Conservation (phyloP, 2,329 filamentous ascomycete species). For the Leptographium flavum region DNA sequence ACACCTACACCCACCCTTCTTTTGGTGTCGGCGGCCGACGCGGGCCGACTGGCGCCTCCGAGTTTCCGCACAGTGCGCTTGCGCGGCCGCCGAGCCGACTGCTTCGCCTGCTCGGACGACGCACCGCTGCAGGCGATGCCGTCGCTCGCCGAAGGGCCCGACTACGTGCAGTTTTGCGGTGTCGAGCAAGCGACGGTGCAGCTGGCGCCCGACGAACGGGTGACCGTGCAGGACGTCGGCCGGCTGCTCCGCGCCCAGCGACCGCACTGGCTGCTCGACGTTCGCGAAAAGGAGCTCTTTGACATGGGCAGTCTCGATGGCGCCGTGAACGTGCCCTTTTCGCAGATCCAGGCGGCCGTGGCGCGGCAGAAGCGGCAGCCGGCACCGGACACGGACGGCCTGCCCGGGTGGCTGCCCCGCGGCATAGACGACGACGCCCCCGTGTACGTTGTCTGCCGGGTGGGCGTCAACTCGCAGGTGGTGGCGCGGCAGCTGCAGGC, state of each 20-base stretch:
- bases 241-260: slow-evolving; percentile 2
- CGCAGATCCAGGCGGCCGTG: slow-evolving; percentile 19
- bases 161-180: slow-evolving; percentile 83
- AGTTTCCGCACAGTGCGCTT: slow-evolving; percentile 63
- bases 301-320: slow-evolving; percentile 63
- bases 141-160: slow-evolving; percentile 41
- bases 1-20: slow-evolving; percentile 21
- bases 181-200: slow-evolving; percentile 22
- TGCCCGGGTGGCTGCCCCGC: slow-evolving; percentile 22
- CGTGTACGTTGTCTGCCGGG: slow-evolving; percentile 58
- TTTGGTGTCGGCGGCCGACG: slow-evolving; percentile 32
- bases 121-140: slow-evolving; percentile 31
- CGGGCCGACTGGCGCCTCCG: slow-evolving; percentile 15
- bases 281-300: slow-evolving; percentile 73
- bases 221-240: slow-evolving; percentile 49
- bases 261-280: slow-evolving; percentile 57
- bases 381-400: slow-evolving; percentile 12
- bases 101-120: slow-evolving; percentile 58
- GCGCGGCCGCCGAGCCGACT: slow-evolving; percentile 52
- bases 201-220: slow-evolving; percentile 49
- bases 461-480: slow-evolving; percentile 68
- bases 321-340: slow-evolving; percentile 63
- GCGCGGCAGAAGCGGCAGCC: neutral
- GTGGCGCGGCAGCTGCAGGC: slow-evolving; percentile 51
- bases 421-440: slow-evolving; percentile 24